Evolutionary conservation across 768 basidiomycete genomes (phyloP).

Genomic region (Suillus weaverae): DNA sequence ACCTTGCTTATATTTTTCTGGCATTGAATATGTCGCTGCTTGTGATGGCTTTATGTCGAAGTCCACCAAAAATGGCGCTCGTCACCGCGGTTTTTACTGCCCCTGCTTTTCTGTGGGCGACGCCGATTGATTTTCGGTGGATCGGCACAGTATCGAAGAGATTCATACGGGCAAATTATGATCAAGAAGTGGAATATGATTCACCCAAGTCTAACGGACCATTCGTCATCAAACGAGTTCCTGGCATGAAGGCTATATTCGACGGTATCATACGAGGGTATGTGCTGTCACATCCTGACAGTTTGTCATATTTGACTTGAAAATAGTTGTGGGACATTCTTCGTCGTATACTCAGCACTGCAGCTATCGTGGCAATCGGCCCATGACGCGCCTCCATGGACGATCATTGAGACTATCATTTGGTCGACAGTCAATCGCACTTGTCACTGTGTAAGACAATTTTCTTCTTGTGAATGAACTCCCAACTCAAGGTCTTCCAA

Average conservation of each 20-base stretch:
- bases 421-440: neutral
- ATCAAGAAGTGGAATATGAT: neutral
- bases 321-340: neutral
- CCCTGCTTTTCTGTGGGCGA: neutral
- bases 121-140: neutral
- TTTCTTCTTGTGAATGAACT: too few species aligned
- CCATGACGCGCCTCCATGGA: neutral
- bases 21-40: neutral
- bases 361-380: neutral
- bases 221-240: slow-evolving; percentile 1
- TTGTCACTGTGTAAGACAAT: neutral
- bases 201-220: neutral
- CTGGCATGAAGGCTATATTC: slow-evolving; percentile 1
- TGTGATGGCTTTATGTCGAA: neutral
- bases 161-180: neutral
- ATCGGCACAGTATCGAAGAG: neutral
- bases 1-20: neutral
- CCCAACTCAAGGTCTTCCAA: neutral
- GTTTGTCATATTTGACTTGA: neutral
- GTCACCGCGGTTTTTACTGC: neutral
- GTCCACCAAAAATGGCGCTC: neutral
- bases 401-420: neutral
- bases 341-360: neutral
- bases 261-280: neutral
- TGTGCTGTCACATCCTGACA: neutral